Conservation (phyloP, 2,329 filamentous ascomycete genomes). For the Drechslera avenae region DNA sequence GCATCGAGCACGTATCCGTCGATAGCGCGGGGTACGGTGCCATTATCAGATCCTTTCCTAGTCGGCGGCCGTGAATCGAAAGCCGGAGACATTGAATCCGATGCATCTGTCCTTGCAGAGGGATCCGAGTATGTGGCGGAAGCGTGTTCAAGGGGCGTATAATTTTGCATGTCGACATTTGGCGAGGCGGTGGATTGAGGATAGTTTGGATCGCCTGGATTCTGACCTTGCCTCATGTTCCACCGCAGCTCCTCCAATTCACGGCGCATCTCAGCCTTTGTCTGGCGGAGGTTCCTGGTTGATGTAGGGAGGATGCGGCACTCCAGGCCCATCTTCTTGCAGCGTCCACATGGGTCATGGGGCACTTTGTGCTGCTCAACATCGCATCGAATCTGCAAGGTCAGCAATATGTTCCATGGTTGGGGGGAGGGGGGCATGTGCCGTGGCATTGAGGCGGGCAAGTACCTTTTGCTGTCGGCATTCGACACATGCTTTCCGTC, state of each 20-base stretch:
- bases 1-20: constrained; percentile 43
- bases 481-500: constrained; percentile 47
- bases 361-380: constrained; percentile 47
- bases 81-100: constrained; percentile 39
- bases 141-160: constrained; percentile 31
- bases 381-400: constrained; percentile 45
- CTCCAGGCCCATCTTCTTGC: constrained; percentile 45
- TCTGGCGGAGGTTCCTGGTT: constrained; percentile 45
- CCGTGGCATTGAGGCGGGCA: constrained; percentile 5
- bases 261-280: constrained; percentile 47
- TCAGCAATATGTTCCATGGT: constrained; percentile 17
- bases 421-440: constrained; percentile 3
- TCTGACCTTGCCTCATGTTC: constrained; percentile 40
- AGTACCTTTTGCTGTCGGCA: constrained; percentile 47
- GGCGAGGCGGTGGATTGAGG: constrained; percentile 36
- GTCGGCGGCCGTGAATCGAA: constrained; percentile 33
- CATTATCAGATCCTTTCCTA: constrained; percentile 27
- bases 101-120: constrained; percentile 34
- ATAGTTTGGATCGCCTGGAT: constrained; percentile 34
- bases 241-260: constrained; percentile 45
- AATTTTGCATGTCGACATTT: constrained; percentile 33
- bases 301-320: constrained; percentile 46
- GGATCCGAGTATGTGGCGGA: constrained; percentile 38
- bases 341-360: constrained; percentile 44
- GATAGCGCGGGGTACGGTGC: constrained; percentile 35